Evolutionary conservation across 257 asterid genomes (phyloP).

Genomic region (Salvia rosmarinus): DNA sequence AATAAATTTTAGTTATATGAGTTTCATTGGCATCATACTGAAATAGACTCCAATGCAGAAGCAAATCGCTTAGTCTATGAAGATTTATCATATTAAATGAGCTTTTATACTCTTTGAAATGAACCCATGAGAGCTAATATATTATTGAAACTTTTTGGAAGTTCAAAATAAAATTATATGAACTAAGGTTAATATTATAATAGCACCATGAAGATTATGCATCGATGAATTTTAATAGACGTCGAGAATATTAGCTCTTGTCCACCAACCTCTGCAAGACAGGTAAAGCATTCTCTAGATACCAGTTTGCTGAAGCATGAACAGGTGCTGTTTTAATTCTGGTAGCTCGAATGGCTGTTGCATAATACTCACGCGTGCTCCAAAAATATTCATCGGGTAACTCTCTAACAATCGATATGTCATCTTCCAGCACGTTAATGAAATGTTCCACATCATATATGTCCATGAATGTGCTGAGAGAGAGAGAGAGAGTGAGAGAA

Average conservation of each 20-base stretch:
- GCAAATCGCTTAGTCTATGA: neutral
- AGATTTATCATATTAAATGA: neutral
- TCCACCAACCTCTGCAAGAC: slow-evolving; percentile 72
- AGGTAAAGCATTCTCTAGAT: slow-evolving; percentile 80
- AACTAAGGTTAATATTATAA: neutral
- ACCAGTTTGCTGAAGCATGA: slow-evolving; percentile 98
- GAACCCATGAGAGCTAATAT: neutral
- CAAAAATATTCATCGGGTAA: slow-evolving; percentile 84
- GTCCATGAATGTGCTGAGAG: slow-evolving; percentile 80
- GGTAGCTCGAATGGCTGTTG: slow-evolving; percentile 84
- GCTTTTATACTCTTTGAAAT: neutral
- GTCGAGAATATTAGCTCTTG: neutral
- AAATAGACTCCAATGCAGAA: neutral
- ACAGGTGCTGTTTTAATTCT: slow-evolving; percentile 92
- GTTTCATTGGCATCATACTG: neutral
- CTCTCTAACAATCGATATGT: slow-evolving; percentile 75
- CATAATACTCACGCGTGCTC: slow-evolving; percentile 97
- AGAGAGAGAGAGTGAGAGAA: slow-evolving; percentile 20
- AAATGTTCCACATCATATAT: slow-evolving; percentile 97
- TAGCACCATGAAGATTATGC: neutral
- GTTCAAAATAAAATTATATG: neutral
- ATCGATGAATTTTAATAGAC: neutral
- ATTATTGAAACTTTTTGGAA: neutral
- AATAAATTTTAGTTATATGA: neutral
- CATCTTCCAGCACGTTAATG: slow-evolving; percentile 81